Conservation (phyloP, 306 rosid genomes). For the Amphicarpaea edgeworthii region DNA sequence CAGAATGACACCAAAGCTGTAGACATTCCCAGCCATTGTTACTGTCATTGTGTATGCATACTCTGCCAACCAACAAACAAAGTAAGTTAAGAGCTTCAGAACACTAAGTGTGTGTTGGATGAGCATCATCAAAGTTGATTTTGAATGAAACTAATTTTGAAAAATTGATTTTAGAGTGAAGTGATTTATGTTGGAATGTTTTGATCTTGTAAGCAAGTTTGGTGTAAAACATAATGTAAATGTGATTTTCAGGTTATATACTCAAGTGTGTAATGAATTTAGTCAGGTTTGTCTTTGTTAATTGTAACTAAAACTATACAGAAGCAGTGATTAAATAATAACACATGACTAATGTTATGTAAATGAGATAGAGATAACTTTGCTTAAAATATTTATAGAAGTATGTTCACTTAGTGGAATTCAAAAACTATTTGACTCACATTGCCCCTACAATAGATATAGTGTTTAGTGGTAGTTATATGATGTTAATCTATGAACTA, state of each 20-base stretch:
- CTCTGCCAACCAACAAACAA: slow-evolving; percentile 62
- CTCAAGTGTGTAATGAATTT: neutral
- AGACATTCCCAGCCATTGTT: slow-evolving; percentile 78
- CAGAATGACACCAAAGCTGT: slow-evolving; percentile 85
- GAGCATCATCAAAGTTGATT: no score
- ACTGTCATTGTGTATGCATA: slow-evolving; percentile 93
- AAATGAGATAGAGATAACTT: slow-evolving; percentile 12
- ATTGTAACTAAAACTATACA: neutral
- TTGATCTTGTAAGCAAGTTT: neutral
- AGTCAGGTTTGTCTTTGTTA: neutral
- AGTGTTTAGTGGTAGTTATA: neutral
- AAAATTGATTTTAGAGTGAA: neutral
- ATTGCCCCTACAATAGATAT: neutral
- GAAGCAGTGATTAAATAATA: slow-evolving; percentile 5
- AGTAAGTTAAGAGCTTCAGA: slow-evolving; percentile 25
- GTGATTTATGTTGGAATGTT: neutral
- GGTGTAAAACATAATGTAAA: neutral
- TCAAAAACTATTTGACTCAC: slow-evolving; percentile 20
- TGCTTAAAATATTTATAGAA: neutral
- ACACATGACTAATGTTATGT: neutral
- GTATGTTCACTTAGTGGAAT: neutral
- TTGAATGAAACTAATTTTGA: neutral
- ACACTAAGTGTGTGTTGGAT: neutral
- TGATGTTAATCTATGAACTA: slow-evolving; percentile 1
- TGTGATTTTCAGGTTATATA: neutral